These are phyloP conservation scores for Sanghuangporus sanghuang DNA, from an alignment of 1,284 basidiomycete species.

Conservation along the genomic window DNA sequence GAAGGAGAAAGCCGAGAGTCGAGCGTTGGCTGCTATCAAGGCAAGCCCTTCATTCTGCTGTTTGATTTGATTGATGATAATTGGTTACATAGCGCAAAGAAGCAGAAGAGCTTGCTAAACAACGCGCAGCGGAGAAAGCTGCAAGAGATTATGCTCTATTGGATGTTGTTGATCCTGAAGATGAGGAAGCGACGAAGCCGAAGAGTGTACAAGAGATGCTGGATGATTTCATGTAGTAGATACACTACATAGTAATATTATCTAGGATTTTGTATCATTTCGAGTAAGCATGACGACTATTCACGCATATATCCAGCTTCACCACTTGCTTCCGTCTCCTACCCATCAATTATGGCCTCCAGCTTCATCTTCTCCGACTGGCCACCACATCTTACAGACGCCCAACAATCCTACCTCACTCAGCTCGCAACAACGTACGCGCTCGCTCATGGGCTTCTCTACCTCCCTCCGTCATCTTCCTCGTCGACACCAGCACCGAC, in stretches of 20 bases:
- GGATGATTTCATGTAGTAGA: slow-evolving; percentile 19
- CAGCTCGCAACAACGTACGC: slow-evolving; percentile 78
- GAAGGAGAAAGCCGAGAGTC: slow-evolving; percentile 64
- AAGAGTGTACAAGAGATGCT: slow-evolving; percentile 18
- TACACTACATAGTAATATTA: slow-evolving; percentile 25
- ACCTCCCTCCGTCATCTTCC: slow-evolving; percentile 52
- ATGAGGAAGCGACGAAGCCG: slow-evolving; percentile 47
- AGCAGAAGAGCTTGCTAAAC: slow-evolving; percentile 59
- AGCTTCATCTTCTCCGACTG: slow-evolving; percentile 8
- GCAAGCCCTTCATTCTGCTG: slow-evolving; percentile 30
- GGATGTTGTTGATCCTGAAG: slow-evolving; percentile 38
- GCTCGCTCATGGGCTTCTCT: slow-evolving; percentile 79
- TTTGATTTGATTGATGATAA: not conserved
- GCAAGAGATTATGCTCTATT: slow-evolving; percentile 73
- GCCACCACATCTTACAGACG: slow-evolving; percentile 9
- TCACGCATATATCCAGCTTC: not conserved
- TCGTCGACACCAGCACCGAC: slow-evolving; percentile 57
- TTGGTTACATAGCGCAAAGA: slow-evolving; percentile 55
- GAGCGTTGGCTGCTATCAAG: slow-evolving; percentile 59
- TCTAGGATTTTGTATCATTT: not conserved
- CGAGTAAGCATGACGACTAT: not conserved
- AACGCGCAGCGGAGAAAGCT: slow-evolving; percentile 71
- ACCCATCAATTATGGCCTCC: not conserved
- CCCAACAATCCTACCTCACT: slow-evolving; percentile 35
- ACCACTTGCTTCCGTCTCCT: not conserved